phyloP scores from a whole-genome alignment of 169 alveolate species.

The Theileria parva region DNA sequence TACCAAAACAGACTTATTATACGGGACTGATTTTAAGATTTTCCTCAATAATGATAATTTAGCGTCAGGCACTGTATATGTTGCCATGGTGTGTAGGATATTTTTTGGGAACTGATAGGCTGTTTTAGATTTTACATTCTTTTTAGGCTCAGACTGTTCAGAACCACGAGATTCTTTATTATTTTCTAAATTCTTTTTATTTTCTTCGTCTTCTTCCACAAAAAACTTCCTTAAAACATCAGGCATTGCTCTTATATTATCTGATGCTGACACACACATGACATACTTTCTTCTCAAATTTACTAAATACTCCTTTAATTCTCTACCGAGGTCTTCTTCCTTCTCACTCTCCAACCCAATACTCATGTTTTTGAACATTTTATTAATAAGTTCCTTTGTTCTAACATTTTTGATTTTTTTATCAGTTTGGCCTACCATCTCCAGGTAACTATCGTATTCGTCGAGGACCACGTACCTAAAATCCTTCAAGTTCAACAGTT shows the following conservation, averaged over 20 bases:
- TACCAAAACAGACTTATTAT: conserved; percentile 53
- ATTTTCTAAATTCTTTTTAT: background rate
- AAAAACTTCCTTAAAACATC: conserved; percentile 19
- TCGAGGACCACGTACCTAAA: conserved; percentile 46
- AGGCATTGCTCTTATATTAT: conserved; percentile 14
- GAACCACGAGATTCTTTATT: background rate
- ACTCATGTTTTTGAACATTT: conserved; percentile 1
- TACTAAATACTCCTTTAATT: background rate
- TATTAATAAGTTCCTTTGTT: conserved; percentile 19
- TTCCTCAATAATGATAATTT: conserved; percentile 37
- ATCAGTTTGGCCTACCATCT: conserved; percentile 4
- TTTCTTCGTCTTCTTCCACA: background rate
- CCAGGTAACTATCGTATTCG: conserved; percentile 54
- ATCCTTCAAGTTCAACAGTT: conserved; percentile 14
- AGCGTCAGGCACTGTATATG: conserved; percentile 47
- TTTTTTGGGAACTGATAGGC: conserved; percentile 24
- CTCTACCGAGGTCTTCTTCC: background rate
- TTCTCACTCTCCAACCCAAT: background rate
- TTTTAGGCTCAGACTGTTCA: background rate
- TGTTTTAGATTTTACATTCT: background rate
- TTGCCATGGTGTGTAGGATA: conserved; percentile 53
- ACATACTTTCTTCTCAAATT: conserved; percentile 36
- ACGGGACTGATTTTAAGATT: conserved; percentile 39
- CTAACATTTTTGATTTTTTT: conserved; percentile 10
- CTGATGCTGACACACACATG: conserved; percentile 51